Base-by-base conservation (phyloP, 2,329 filamentous ascomycete genomes). In the Mariannaea sp. region DNA sequence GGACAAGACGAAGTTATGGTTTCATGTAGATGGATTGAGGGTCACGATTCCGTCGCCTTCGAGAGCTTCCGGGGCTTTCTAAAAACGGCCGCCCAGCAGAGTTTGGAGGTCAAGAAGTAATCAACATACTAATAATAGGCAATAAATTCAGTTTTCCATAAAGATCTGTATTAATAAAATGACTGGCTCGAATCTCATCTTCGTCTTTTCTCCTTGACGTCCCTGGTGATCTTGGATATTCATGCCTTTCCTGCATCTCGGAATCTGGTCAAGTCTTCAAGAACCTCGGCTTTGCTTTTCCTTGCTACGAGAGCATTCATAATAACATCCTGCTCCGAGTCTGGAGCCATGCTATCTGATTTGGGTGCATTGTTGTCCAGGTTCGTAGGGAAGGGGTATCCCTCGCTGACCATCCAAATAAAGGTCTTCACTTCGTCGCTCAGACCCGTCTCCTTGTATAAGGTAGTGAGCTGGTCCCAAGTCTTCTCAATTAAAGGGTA, bases 41-140 rank as follows among this genome's bases (percentile, higher is more conserved):
- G 94, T 0, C 77, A 79, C 5, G 89, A 96, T 60, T 76, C 81
- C 14, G 79, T 86, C 1, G 67, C 94, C 0, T 96, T 93, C 71
- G 89, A 95, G 73, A 97, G 92, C 68, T 91, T 99, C 58, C 88
- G 86, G 55, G 92, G 90, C 0, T 91, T 92, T 76, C 59, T 95
- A 38, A 89, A 85, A 70, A 57, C 67, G 7, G 76, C 65, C 4
- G 64, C 56, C 1, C 56, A 58, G 35, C 46, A 47, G 5, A 20
- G 57, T 32, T 20, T 58, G 10, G 49, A n/a, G 36, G 12, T 14
- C 22, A 5, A 39, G 20, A 9, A 22, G n/a, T n/a, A n/a, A n/a
- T n/a, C n/a, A n/a, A n/a, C n/a, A n/a, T n/a, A n/a, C n/a, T n/a
- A n/a, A n/a, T 20, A 2, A 17, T 19, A 8, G 8, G n/a, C n/a